Evolutionary conservation across 108 stramenopile genomes (phyloP).

Genomic region (Schizochytrium sp.): DNA sequence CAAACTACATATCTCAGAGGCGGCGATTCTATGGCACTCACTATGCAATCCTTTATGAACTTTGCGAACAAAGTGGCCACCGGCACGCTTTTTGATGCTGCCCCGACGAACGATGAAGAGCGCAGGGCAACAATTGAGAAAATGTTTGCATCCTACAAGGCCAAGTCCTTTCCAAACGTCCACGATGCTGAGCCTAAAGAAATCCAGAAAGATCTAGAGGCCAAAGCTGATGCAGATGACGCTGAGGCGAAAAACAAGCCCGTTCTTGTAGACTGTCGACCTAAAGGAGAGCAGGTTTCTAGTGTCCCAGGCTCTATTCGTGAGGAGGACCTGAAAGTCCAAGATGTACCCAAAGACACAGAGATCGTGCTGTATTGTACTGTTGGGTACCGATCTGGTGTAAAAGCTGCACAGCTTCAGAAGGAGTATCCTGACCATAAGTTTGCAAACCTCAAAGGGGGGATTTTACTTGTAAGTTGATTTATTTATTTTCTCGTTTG

Average conservation of each 20-base stretch:
- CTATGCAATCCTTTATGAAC: neutral
- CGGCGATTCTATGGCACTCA: neutral
- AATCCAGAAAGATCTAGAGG: neutral
- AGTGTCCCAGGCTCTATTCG: neutral
- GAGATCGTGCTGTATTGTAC: conserved; percentile 17
- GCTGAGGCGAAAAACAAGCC: neutral
- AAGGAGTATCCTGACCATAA: conserved; percentile 24
- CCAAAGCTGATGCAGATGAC: neutral
- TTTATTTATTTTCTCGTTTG: too few relatives aligned
- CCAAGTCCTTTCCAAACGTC: conserved; percentile 23
- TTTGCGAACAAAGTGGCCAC: conserved; percentile 37
- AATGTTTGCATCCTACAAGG: neutral
- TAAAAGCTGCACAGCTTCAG: neutral
- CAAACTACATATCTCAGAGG: too few relatives aligned
- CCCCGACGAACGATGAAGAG: neutral
- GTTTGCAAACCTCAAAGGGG: neutral
- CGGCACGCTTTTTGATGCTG: conserved; percentile 31
- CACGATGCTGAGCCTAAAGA: neutral
- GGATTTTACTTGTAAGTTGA: conserved; percentile 2
- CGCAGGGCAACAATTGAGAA: neutral
- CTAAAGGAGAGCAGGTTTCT: conserved; percentile 10
- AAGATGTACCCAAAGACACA: neutral
- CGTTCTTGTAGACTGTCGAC: neutral
- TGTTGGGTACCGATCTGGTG: conserved; percentile 13
- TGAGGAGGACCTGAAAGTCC: neutral